These are phyloP conservation scores for Polygonum aviculare DNA, from an alignment of 148 eudicot species.

Conservation along the genomic window DNA sequence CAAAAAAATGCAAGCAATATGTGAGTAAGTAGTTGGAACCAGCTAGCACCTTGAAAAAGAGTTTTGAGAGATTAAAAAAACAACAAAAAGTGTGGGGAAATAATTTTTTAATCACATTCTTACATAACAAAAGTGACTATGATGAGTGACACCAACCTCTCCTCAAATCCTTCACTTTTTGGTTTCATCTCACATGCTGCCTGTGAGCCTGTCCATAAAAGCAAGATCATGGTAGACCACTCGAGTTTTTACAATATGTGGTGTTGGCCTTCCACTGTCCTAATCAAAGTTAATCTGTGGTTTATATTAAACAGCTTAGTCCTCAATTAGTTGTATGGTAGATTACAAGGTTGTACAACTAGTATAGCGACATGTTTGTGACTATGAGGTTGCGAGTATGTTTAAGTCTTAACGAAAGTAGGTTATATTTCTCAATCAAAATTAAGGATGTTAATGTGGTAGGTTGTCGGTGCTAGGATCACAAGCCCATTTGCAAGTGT, in stretches of 20 bases:
- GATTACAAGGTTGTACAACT: not conserved
- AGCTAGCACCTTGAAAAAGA: slow-evolving; percentile 2
- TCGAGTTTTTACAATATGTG: not conserved
- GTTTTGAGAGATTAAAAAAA: too few relatives aligned
- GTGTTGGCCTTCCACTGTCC: not conserved
- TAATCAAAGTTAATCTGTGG: not conserved
- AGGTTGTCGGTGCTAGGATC: too few relatives aligned
- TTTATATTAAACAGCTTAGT: not conserved
- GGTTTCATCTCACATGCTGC: not conserved
- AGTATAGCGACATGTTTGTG: not conserved
- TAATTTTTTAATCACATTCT: not conserved
- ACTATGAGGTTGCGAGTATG: not conserved
- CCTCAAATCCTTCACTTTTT: not conserved
- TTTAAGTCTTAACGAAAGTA: not conserved
- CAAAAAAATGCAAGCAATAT: not conserved
- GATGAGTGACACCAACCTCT: not conserved
- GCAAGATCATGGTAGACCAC: not conserved
- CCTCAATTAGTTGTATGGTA: not conserved
- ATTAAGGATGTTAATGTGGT: too few relatives aligned
- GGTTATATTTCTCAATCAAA: not conserved
- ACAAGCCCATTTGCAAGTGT: too few relatives aligned
- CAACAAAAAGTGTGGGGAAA: not conserved
- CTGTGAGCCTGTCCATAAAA: not conserved
- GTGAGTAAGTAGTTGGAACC: not conserved
- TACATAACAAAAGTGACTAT: not conserved